Percentiles rank a stretch among this genome's conserved stretches.
These are phyloP conservation scores for Xerocomus nothofagi DNA, from an alignment of 1,284 basidiomycete genomes.

Conservation along the genomic window DNA sequence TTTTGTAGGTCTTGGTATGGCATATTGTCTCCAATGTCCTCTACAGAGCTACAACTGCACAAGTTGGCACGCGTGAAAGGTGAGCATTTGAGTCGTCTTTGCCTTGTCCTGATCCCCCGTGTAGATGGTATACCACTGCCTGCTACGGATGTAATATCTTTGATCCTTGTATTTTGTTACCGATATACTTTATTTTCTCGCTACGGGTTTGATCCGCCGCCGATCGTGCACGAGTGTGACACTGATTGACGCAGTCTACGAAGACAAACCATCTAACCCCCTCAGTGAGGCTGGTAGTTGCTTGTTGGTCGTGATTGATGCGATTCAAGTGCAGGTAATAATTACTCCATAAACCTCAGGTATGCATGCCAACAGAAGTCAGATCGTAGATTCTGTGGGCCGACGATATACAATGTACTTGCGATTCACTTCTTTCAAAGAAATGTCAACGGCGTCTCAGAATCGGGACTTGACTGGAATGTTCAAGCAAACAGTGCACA, in stretches of 20 bases:
- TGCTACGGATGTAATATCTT: not conserved
- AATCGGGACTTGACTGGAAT: not conserved
- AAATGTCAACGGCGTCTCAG: constrained; percentile 2
- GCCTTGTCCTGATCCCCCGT: not conserved
- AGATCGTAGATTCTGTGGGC: not conserved
- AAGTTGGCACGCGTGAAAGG: not conserved
- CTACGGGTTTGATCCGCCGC: not conserved
- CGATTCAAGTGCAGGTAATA: not conserved
- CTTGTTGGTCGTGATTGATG: too few species aligned
- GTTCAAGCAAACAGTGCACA: not conserved
- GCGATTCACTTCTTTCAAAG: not conserved
- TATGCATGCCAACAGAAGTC: not conserved
- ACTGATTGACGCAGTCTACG: too few species aligned
- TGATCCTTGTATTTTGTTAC: not conserved
- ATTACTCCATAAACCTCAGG: not conserved
- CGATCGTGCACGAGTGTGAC: too few species aligned
- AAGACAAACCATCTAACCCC: too few species aligned
- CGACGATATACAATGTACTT: not conserved
- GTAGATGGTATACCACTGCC: not conserved
- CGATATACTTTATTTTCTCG: not conserved
- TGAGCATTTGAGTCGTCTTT: not conserved
- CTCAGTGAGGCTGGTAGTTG: not conserved
- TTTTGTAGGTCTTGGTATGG: constrained; percentile 3
- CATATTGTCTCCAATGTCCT: not conserved
- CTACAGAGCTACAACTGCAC: not conserved